Base-by-base conservation (phyloP, 768 basidiomycete genomes). In the Lactarius hengduanensis region DNA sequence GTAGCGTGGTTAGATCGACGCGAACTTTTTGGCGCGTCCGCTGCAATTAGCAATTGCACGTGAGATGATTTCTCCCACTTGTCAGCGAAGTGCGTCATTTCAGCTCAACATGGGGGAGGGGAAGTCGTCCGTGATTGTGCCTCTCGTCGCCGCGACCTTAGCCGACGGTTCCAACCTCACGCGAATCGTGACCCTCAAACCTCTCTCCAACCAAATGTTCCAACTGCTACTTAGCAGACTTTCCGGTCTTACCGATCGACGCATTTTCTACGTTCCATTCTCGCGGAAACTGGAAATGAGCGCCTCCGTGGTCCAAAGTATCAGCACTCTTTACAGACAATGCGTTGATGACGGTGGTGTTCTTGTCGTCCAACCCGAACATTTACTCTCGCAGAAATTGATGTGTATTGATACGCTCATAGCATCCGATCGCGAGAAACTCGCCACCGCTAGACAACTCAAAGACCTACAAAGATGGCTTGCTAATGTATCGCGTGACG, bases 51-150 rank as follows among this genome's bases (percentile, higher is more conserved):
- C 72, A 0, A 73, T 85, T 7, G 81, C 83, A 0, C 60, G 69
- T 3, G 78, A 83, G 57, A 85, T 86, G 84, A 80, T 82, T 22
- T 62, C 70, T 0, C 83, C 85, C 0, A 63, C 62, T 0, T 76
- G 72, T 0, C 64, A 66, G 1, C 18, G 68, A 11, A 86, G 81
- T 58, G 78, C 79, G 0, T 72, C 77, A 5, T 73, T 82, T 36
- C 84, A 85, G 47, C 78, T 85, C 22, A 84, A 86, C 56, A 86
- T 86, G 84, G 84, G 84, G 2, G 84, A 86, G 62, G 85, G 84
- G 1, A 84, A 86, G 65, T 79, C 81, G 13, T 77, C 78, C 5
- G 82, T 83, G 3, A 86, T 86, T 28, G 77, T 85, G 2, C 84
- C 84, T 0, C 73, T 84, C 34, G 73, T 77, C 1, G 75, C 76